These are phyloP conservation scores for Apiotrichum veenhuisii DNA, from an alignment of 1,284 basidiomycete genomes.

Conservation along the genomic window DNA sequence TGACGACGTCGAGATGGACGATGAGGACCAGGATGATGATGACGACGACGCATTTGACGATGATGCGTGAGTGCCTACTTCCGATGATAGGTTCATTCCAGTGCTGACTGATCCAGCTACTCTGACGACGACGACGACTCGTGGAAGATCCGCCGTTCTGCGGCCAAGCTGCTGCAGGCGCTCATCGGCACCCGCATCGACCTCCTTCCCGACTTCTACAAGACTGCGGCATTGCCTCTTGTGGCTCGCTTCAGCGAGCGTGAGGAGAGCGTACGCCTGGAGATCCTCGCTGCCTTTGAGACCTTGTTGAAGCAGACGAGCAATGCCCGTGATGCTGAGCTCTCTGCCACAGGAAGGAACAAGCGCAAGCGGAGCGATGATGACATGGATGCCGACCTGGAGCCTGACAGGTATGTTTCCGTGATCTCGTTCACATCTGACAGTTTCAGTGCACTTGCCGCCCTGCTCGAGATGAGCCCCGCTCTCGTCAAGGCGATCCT, in stretches of 20 bases:
- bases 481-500: constrained; percentile 74
- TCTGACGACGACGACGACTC: constrained; percentile 99
- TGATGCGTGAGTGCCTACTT: constrained; percentile 57
- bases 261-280: constrained; percentile 91
- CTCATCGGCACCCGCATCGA: constrained; percentile 86
- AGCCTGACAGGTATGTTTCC: constrained; percentile 59
- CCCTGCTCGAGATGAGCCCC: constrained; percentile 67
- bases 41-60: constrained; percentile 61
- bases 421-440: neutral
- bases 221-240: constrained; percentile 77
- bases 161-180: constrained; percentile 82
- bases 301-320: constrained; percentile 73
- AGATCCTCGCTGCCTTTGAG: constrained; percentile 84
- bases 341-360: constrained; percentile 32
- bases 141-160: constrained; percentile 91
- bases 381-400: constrained; percentile 51
- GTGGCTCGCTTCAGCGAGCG: constrained; percentile 89
- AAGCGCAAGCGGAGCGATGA: constrained; percentile 71
- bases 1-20: constrained; percentile 58
- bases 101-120: constrained; percentile 58
- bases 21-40: constrained; percentile 45
- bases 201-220: constrained; percentile 71
- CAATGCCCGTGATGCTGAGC: constrained; percentile 30
- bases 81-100: too few species aligned
- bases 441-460: constrained; percentile 11